Conservation (phyloP, 208 protist genomes). For the Trichomonas tenax region DNA sequence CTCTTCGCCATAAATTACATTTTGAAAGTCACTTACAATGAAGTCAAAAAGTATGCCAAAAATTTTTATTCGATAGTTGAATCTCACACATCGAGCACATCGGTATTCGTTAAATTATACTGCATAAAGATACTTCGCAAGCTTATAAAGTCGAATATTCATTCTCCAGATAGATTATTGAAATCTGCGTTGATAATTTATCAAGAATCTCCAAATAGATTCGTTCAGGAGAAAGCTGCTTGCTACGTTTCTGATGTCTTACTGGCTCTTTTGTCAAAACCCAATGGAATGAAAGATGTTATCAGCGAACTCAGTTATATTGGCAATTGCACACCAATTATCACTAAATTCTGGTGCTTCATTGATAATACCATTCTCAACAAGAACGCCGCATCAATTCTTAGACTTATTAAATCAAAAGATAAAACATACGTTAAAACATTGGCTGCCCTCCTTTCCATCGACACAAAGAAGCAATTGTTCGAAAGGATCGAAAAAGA, state of each 20-base stretch:
- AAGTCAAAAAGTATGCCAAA: neutral
- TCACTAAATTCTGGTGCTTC: neutral
- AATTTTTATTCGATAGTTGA: neutral
- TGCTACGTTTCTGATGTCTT: neutral
- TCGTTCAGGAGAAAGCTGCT: neutral
- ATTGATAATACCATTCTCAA: neutral
- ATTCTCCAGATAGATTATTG: neutral
- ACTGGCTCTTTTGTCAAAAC: neutral
- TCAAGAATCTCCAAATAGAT: neutral
- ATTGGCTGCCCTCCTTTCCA: neutral
- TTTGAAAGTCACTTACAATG: neutral
- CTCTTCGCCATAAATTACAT: neutral
- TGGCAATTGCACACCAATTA: neutral
- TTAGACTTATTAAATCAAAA: neutral
- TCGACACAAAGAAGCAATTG: neutral
- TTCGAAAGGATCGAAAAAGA: neutral
- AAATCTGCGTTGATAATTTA: neutral
- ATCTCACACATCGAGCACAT: neutral
- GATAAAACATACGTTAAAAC: neutral
- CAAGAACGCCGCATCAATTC: neutral
- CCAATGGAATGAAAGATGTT: neutral
- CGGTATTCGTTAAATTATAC: neutral
- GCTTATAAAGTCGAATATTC: neutral
- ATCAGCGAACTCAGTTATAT: neutral
- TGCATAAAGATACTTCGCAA: neutral